Percentiles rank a stretch among this genome's conserved stretches.
These are phyloP conservation scores for Metschnikowia matae DNA, from an alignment of 805 yeast species.

Conservation along the genomic window DNA sequence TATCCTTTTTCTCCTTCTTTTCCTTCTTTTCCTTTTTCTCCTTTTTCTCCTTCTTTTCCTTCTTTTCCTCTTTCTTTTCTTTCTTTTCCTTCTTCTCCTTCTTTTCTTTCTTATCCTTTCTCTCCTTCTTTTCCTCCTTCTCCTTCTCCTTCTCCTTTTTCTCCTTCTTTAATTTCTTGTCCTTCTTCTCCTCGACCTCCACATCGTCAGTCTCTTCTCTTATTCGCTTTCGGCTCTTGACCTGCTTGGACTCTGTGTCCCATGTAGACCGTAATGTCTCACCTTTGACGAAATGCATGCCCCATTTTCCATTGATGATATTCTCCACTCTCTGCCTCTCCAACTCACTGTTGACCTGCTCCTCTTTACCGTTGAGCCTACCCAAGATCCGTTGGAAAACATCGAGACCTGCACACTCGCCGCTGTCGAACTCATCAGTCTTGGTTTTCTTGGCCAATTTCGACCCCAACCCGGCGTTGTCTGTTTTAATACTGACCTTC, in stretches of 20 bases:
- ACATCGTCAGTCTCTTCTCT: conserved; percentile 19
- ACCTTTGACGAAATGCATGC: conserved; percentile 82
- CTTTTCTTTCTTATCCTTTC: conserved; percentile 17
- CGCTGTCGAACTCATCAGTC: conserved; percentile 68
- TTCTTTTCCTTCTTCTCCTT: not conserved
- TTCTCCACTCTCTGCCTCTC: conserved; percentile 65
- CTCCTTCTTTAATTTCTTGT: conserved; percentile 2
- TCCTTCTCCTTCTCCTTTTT: conserved; percentile 25
- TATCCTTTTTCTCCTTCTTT: conserved; percentile 6
- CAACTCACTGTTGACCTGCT: conserved; percentile 56
- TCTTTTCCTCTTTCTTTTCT: conserved; percentile 5
- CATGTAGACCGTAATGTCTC: conserved; percentile 80
- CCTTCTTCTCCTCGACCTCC: conserved; percentile 20
- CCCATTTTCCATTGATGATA: conserved; percentile 82
- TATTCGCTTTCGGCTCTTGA: conserved; percentile 14
- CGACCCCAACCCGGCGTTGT: conserved; percentile 88
- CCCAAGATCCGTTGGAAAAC: conserved; percentile 90
- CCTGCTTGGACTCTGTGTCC: conserved; percentile 51
- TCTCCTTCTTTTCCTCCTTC: conserved; percentile 19
- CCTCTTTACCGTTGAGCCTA: conserved; percentile 81
- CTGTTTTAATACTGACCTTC: conserved; percentile 77
- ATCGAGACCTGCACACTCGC: conserved; percentile 87
- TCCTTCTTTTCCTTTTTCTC: conserved; percentile 1
- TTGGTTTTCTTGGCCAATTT: conserved; percentile 54
- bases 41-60: conserved; percentile 10